Percentiles rank a stretch among this genome's conserved stretches.
These are phyloP conservation scores for Lentinus tigrinus DNA, from an alignment of 768 basidiomycete species.

Conservation along the genomic window DNA sequence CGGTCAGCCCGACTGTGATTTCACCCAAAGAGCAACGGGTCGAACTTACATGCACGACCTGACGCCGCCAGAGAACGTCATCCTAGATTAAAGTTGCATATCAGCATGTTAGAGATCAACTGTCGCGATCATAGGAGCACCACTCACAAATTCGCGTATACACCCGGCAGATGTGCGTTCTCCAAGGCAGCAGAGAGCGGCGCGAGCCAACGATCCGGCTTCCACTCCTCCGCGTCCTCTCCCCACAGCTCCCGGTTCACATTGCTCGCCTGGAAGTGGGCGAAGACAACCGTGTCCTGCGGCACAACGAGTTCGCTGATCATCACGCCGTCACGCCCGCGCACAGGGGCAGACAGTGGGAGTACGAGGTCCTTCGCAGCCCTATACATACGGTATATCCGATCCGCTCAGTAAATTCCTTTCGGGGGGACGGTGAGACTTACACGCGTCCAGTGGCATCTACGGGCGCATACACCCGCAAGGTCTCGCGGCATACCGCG, in stretches of 20 bases:
- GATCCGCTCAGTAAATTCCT: neutral
- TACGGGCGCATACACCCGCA: slow-evolving; percentile 43
- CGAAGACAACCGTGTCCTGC: slow-evolving; percentile 36
- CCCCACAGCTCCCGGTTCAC: slow-evolving; percentile 44
- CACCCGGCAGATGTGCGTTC: slow-evolving; percentile 17
- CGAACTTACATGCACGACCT: slow-evolving; percentile 25
- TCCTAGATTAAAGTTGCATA: neutral
- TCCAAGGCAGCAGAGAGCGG: slow-evolving; percentile 7
- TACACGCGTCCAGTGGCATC: slow-evolving; percentile 1
- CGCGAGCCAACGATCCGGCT: slow-evolving; percentile 44
- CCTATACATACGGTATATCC: neutral
- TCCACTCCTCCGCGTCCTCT: slow-evolving; percentile 39
- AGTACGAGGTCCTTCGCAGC: slow-evolving; percentile 24
- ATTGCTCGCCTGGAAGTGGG: slow-evolving; percentile 42
- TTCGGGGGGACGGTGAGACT: neutral
- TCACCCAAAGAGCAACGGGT: fast-evolving
- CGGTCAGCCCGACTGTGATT: no score
- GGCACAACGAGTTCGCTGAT: slow-evolving; percentile 31
- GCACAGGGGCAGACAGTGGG: slow-evolving; percentile 12
- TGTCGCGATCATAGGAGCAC: no score
- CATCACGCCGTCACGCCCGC: slow-evolving; percentile 9
- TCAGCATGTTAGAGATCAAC: neutral
- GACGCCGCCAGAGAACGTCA: slow-evolving; percentile 25
- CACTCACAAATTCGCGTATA: slow-evolving; percentile 19
- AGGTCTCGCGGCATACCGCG: slow-evolving; percentile 54